Evolutionary conservation across 345 rosid species (phyloP).

Genomic region (Rhizophora apiculata): DNA sequence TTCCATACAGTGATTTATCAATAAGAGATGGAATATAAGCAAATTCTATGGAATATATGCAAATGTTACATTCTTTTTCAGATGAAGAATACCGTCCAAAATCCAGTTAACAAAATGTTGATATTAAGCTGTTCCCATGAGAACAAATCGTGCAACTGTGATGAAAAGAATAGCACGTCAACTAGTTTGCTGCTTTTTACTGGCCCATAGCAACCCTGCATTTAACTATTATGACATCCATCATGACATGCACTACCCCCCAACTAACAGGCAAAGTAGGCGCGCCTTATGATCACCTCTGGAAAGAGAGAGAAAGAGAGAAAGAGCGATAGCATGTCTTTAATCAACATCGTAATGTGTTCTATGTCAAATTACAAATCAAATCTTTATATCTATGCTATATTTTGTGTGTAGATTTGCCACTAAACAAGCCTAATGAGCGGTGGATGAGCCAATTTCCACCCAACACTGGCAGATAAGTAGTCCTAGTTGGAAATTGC

Average conservation of each 20-base stretch:
- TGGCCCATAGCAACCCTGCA: neutral
- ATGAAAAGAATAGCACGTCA: neutral
- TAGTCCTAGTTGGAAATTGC: neutral
- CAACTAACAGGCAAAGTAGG: no score
- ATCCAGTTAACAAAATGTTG: neutral
- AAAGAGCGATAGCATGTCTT: no score
- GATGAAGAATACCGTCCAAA: neutral
- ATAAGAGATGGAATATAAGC: slow-evolving; percentile 13
- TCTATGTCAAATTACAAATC: no score
- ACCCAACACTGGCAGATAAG: slow-evolving; percentile 8
- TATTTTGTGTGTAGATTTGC: neutral
- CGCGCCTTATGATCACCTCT: no score
- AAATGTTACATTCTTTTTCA: slow-evolving; percentile 1
- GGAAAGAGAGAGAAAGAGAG: no score
- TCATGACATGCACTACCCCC: no score
- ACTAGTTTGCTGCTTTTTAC: neutral
- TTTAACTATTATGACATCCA: no score
- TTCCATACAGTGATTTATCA: slow-evolving; percentile 12
- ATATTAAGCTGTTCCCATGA: neutral
- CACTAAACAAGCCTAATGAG: slow-evolving; percentile 8
- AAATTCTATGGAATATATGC: neutral
- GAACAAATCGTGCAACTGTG: neutral
- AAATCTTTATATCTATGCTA: neutral
- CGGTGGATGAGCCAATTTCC: slow-evolving; percentile 2
- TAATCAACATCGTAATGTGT: no score